Conservation (phyloP, 1,284 basidiomycete genomes). For the Ustilago cynodontis region DNA sequence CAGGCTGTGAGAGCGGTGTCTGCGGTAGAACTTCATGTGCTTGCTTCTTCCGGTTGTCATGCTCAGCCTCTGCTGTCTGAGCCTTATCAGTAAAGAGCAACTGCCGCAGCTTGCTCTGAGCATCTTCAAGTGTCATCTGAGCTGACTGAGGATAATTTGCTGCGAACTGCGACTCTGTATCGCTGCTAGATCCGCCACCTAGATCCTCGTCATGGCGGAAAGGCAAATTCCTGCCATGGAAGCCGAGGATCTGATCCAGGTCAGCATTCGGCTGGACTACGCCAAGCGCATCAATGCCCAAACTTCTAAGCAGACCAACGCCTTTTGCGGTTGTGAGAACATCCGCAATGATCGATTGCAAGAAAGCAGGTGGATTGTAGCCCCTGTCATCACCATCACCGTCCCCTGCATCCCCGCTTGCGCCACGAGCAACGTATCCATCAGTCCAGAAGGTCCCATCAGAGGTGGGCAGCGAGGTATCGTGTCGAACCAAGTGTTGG, state of each 20-base stretch:
- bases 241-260: constrained; percentile 26
- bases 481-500: constrained; percentile 32
- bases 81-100: constrained; percentile 19
- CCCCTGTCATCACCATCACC: constrained; percentile 11
- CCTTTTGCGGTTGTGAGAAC: constrained; percentile 45
- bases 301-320: constrained; percentile 45
- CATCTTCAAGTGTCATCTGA: neutral
- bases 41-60: neutral
- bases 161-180: neutral
- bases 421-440: constrained; percentile 17
- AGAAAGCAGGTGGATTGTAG: constrained; percentile 45
- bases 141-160: neutral
- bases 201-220: neutral
- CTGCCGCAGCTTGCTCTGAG: constrained; percentile 15
- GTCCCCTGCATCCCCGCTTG: neutral
- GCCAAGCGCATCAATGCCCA: constrained; percentile 49
- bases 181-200: neutral
- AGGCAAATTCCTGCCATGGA: neutral
- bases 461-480: constrained; percentile 28
- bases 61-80: neutral
- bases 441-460: constrained; percentile 38
- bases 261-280: constrained; percentile 31
- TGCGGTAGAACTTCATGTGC: constrained; percentile 7
- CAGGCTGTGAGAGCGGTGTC: constrained; percentile 32
- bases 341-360: constrained; percentile 33